These are phyloP conservation scores for Mariannaea elegans DNA, from an alignment of 2,329 filamentous ascomycete genomes.

Conservation along the genomic window DNA sequence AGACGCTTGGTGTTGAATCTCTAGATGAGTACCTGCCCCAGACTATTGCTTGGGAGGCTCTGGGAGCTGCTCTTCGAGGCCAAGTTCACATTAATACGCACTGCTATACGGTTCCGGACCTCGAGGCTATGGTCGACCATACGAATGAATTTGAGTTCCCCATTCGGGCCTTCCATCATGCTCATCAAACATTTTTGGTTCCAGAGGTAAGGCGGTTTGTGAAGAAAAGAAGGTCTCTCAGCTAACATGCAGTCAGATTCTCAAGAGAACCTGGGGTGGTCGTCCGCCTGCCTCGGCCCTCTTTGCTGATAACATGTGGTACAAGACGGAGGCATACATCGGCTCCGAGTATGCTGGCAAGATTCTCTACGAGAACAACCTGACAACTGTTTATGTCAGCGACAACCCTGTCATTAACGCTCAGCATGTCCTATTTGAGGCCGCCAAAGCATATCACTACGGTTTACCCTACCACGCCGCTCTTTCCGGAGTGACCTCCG, in stretches of 20 bases:
- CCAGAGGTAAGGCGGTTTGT: constrained; percentile 61
- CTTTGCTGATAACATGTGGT: constrained; percentile 78
- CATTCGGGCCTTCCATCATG: constrained; percentile 74
- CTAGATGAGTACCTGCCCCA: constrained; percentile 68
- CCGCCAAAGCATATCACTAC: constrained; percentile 67
- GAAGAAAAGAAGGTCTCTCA: neutral
- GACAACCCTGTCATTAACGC: constrained; percentile 77
- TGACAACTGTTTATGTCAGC: constrained; percentile 74
- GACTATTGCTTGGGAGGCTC: constrained; percentile 69
- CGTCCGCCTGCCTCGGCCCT: constrained; percentile 66
- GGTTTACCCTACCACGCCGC: constrained; percentile 69
- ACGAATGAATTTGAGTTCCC: constrained; percentile 77
- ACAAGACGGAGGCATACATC: constrained; percentile 73
- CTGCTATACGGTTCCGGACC: constrained; percentile 74
- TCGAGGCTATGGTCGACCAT: constrained; percentile 75
- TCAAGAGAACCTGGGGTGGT: constrained; percentile 65
- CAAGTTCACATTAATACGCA: constrained; percentile 77
- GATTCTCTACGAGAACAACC: constrained; percentile 69
- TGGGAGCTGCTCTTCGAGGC: constrained; percentile 70
- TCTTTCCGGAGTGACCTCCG: constrained; percentile 65
- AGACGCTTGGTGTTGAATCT: constrained; percentile 57
- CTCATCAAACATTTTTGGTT: constrained; percentile 71
- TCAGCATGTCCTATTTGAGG: constrained; percentile 74
- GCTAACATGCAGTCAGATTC: constrained; percentile 48
- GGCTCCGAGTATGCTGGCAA: constrained; percentile 74